Evolutionary conservation across 306 rosid species (phyloP).

Genomic region (Quillaja saponaria): DNA sequence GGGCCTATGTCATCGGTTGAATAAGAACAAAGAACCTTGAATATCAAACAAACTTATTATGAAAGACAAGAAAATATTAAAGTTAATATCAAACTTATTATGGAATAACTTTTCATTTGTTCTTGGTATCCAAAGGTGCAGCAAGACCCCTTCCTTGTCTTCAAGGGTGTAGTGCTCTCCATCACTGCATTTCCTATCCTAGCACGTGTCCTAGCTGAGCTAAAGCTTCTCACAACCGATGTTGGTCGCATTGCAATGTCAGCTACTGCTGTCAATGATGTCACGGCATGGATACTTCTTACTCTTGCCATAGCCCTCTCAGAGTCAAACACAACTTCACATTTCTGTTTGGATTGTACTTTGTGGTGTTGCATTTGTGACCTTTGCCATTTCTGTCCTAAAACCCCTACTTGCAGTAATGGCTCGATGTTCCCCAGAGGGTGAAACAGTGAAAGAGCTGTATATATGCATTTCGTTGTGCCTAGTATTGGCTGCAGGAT

Average conservation of each 20-base stretch:
- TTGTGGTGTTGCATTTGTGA: slow-evolving; percentile 39
- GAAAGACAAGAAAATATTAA: too few species aligned
- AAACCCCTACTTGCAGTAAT: slow-evolving; percentile 47
- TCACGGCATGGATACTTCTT: slow-evolving; percentile 73
- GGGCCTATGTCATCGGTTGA: too few species aligned
- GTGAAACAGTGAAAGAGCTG: slow-evolving; percentile 69
- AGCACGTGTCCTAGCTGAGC: slow-evolving; percentile 75
- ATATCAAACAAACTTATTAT: too few species aligned
- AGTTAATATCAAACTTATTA: too few species aligned
- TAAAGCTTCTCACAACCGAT: slow-evolving; percentile 71
- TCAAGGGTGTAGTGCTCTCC: slow-evolving; percentile 77
- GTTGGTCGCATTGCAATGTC: slow-evolving; percentile 76
- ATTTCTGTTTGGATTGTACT: slow-evolving; percentile 65
- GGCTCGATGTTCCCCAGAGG: slow-evolving; percentile 58
- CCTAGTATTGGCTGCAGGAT: slow-evolving; percentile 59
- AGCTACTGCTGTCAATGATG: slow-evolving; percentile 72
- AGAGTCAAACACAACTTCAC: slow-evolving; percentile 43
- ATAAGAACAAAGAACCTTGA: too few species aligned
- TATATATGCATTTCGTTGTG: slow-evolving; percentile 58
- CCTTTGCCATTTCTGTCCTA: slow-evolving; percentile 35
- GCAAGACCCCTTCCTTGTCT: slow-evolving; percentile 52
- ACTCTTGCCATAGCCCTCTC: slow-evolving; percentile 73
- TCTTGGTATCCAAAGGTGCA: slow-evolving; percentile 48
- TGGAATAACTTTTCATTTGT: too few species aligned
- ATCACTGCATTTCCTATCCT: slow-evolving; percentile 78